A percentile compares a stretch with the other conserved stretches of the same genome.
These are phyloP conservation scores for Centaurea solstitialis DNA, from an alignment of 129 eudicot species.

Conservation along the genomic window DNA sequence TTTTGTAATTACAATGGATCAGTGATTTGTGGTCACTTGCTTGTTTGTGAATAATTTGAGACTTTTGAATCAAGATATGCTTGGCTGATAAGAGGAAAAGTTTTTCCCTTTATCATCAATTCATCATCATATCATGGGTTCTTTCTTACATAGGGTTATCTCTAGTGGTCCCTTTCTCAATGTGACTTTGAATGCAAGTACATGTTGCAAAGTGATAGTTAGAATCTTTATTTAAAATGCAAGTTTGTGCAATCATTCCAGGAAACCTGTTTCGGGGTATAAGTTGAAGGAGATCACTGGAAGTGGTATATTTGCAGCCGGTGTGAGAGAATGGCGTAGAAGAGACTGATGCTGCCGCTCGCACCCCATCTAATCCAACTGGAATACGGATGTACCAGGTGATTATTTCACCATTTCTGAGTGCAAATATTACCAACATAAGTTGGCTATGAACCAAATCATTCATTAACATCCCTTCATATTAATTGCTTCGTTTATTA, in stretches of 20 bases:
- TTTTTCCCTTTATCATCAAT: too few species aligned
- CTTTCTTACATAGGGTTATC: background rate
- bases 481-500: background rate
- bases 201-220: background rate
- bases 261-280: conserved; percentile 51
- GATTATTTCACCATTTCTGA: background rate
- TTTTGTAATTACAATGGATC: background rate
- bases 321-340: conserved; percentile 33
- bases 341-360: conserved; percentile 40
- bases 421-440: background rate
- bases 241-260: conserved; percentile 13
- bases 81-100: background rate
- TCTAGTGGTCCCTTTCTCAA: background rate
- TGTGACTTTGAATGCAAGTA: background rate
- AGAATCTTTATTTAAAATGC: background rate
- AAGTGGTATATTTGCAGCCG: conserved; percentile 45
- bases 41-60: conserved; percentile 1
- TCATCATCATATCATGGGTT: background rate
- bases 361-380: conserved; percentile 62
- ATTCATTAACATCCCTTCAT: background rate
- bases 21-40: background rate
- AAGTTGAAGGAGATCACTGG: conserved; percentile 51
- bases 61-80: background rate
- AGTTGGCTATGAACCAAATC: background rate
- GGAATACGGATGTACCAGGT: conserved; percentile 97